These are phyloP conservation scores for Phytopythium ostracodes DNA, from an alignment of 352 stramenopile species.

Conservation along the genomic window DNA sequence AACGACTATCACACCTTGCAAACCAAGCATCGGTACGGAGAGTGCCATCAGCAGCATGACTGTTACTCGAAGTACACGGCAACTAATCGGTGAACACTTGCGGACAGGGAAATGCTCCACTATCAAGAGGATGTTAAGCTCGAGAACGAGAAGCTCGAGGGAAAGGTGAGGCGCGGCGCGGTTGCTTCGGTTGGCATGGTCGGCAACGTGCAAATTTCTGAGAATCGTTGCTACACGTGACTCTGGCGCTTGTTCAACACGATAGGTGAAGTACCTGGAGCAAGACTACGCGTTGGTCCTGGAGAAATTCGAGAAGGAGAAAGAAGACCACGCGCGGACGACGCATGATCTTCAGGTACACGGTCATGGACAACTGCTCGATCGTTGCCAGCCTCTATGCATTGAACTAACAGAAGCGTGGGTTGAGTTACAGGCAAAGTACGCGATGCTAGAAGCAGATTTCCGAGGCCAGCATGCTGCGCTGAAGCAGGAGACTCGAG, in stretches of 20 bases:
- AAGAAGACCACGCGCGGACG: constrained; percentile 33
- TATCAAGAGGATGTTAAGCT: constrained; percentile 67
- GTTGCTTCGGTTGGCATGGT: neutral
- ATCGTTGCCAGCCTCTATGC: neutral
- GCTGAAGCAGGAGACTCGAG: constrained; percentile 53
- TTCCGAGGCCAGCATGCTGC: constrained; percentile 25
- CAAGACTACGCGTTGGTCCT: constrained; percentile 43
- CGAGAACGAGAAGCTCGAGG: constrained; percentile 57
- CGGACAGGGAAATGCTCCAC: constrained; percentile 45
- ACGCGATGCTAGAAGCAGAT: constrained; percentile 31
- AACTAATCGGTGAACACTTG: neutral
- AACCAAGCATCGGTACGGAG: constrained; percentile 51
- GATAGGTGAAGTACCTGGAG: constrained; percentile 67
- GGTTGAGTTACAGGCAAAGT: constrained; percentile 31
- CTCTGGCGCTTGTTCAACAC: neutral
- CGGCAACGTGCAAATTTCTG: no score
- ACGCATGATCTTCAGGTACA: constrained; percentile 49
- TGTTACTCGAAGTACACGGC: neutral
- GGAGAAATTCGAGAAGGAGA: constrained; percentile 66
- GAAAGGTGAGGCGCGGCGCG: constrained; percentile 53
- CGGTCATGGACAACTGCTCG: neutral
- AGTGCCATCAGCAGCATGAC: neutral
- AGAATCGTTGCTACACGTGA: neutral
- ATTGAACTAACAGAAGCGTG: neutral
- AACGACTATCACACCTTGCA: constrained; percentile 75